A percentile compares a stretch with the other conserved stretches of the same genome.
Conservation (phyloP, 108 stramenopile genomes). For the Aurantiochytrium sp. region DNA sequence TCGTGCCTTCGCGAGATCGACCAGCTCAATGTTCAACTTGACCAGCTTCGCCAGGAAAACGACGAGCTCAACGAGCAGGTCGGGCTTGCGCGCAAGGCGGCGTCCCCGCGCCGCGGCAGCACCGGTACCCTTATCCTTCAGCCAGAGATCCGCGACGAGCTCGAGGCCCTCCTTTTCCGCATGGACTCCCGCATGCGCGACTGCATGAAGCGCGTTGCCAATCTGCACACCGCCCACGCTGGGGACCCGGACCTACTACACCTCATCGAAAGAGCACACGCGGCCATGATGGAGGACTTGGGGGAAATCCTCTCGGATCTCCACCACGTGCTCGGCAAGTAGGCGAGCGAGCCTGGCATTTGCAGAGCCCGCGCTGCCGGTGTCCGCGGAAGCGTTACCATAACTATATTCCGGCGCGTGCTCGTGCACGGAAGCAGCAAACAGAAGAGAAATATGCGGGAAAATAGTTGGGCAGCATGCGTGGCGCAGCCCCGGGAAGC, state of each 20-base stretch:
- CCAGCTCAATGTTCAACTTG: neutral
- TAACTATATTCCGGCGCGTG: too few species aligned
- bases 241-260: neutral
- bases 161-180: neutral
- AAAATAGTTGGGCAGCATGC: too few species aligned
- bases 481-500: too few species aligned
- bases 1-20: neutral
- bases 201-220: slow-evolving; percentile 22
- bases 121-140: neutral
- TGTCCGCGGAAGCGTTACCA: neutral
- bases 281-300: slow-evolving; percentile 12
- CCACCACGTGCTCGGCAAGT: neutral
- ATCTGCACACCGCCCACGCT: neutral
- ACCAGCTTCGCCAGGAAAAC: neutral
- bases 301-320: neutral
- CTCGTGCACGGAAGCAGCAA: neutral
- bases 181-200: neutral
- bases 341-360: neutral
- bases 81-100: neutral
- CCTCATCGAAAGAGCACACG: neutral
- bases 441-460: neutral
- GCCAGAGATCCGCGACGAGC: neutral
- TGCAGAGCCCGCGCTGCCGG: neutral
- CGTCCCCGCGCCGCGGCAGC: neutral
- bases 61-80: neutral